These are phyloP conservation scores for Rheum nobile DNA, from an alignment of 148 eudicot genomes.

Conservation along the genomic window DNA sequence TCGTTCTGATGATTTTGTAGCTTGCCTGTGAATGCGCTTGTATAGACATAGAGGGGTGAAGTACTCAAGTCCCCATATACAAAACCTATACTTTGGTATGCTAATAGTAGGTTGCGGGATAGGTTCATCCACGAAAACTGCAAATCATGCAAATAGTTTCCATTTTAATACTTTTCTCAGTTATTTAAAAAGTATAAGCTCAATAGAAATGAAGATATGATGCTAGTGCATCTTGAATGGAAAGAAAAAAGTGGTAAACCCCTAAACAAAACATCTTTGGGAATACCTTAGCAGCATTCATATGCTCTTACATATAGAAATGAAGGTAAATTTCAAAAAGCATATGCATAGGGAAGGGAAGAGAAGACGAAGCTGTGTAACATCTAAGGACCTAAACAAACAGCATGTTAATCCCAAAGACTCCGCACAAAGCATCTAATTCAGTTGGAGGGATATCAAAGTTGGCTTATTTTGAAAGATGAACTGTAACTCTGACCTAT, in stretches of 20 bases:
- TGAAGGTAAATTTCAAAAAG: too few relatives aligned
- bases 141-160: background rate
- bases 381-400: background rate
- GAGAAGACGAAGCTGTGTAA: background rate
- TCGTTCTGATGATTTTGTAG: slow-evolving; percentile 26
- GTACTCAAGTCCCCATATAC: slow-evolving; percentile 40
- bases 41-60: slow-evolving; percentile 44
- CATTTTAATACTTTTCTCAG: background rate
- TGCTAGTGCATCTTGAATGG: too few relatives aligned
- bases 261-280: too few relatives aligned
- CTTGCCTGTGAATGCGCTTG: slow-evolving; percentile 24
- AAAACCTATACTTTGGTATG: slow-evolving; percentile 45
- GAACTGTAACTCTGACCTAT: background rate
- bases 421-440: background rate
- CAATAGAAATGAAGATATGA: too few relatives aligned
- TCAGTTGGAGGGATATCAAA: background rate
- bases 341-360: background rate
- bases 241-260: too few relatives aligned
- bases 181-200: too few relatives aligned
- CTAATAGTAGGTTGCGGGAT: slow-evolving; percentile 16
- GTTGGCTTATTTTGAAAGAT: background rate
- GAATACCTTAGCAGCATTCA: too few relatives aligned
- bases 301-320: too few relatives aligned
- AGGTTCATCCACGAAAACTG: slow-evolving; percentile 11
- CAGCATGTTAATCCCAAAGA: background rate